Conservation (phyloP, 257 asterid genomes). For the Scutellaria minor region DNA sequence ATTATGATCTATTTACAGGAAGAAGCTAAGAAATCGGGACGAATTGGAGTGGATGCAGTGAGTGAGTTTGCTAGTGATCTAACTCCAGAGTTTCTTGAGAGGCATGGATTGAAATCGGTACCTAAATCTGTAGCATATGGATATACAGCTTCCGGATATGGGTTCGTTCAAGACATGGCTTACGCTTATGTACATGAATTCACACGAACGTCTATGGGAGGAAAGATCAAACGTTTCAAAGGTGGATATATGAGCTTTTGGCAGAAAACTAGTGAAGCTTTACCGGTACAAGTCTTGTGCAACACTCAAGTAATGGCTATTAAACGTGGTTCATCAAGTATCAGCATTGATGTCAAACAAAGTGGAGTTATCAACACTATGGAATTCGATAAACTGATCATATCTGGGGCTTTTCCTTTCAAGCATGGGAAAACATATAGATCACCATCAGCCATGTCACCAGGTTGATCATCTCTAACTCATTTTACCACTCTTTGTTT, state of each 20-base stretch:
- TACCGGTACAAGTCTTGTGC: conserved; percentile 65
- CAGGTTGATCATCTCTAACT: neutral
- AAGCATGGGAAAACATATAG: conserved; percentile 57
- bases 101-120: conserved; percentile 56
- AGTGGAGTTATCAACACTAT: conserved; percentile 35
- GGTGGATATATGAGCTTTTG: conserved; percentile 81
- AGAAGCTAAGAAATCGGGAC: conserved; percentile 67
- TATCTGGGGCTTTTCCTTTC: conserved; percentile 80
- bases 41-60: conserved; percentile 70
- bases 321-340: conserved; percentile 47
- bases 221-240: conserved; percentile 77
- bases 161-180: conserved; percentile 82
- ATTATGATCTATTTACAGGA: conserved; percentile 48
- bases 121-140: conserved; percentile 87
- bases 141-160: conserved; percentile 88
- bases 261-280: conserved; percentile 58
- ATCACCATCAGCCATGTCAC: conserved; percentile 47
- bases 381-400: conserved; percentile 67
- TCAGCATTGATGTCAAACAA: conserved; percentile 44
- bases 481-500: too few species aligned
- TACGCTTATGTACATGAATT: conserved; percentile 83
- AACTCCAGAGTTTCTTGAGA: conserved; percentile 68
- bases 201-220: conserved; percentile 84
- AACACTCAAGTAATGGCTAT: conserved; percentile 62
- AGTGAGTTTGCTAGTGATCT: conserved; percentile 64